Percentiles rank a stretch among this genome's conserved stretches.
These are phyloP conservation scores for Pseudocercospora ulei DNA, from an alignment of 2,329 filamentous ascomycete species.

Conservation along the genomic window DNA sequence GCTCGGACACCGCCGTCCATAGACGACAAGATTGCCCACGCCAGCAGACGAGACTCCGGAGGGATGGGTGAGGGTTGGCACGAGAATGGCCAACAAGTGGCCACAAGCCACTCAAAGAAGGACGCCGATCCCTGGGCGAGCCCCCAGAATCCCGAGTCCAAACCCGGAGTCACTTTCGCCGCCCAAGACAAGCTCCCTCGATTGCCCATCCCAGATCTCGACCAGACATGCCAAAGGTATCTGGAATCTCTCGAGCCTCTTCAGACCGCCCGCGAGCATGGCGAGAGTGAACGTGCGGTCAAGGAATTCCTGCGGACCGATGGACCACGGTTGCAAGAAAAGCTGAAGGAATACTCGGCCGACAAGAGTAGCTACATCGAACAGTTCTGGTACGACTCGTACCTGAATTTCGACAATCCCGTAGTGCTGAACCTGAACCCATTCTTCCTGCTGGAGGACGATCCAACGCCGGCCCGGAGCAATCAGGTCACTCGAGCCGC, in stretches of 20 bases:
- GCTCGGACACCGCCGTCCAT: slow-evolving; percentile 37
- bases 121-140: slow-evolving; percentile 42
- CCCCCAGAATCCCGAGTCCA: slow-evolving; percentile 47
- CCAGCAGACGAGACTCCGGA: slow-evolving; percentile 32
- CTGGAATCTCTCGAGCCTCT: slow-evolving; percentile 68
- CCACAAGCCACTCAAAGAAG: slow-evolving; percentile 42
- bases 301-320: slow-evolving; percentile 72
- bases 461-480: slow-evolving; percentile 89
- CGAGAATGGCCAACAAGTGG: slow-evolving; percentile 47
- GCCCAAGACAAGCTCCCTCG: slow-evolving; percentile 81
- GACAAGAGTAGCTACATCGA: slow-evolving; percentile 95
- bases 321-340: slow-evolving; percentile 76
- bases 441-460: slow-evolving; percentile 94
- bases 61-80: slow-evolving; percentile 39
- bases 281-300: slow-evolving; percentile 69
- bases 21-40: slow-evolving; percentile 22
- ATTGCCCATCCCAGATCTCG: slow-evolving; percentile 82
- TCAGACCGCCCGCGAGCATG: slow-evolving; percentile 69
- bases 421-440: slow-evolving; percentile 96
- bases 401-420: slow-evolving; percentile 93
- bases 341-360: slow-evolving; percentile 77
- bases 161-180: slow-evolving; percentile 75
- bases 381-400: slow-evolving; percentile 99
- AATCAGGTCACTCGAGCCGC: slow-evolving; percentile 93
- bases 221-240: slow-evolving; percentile 68